phyloP scores from a whole-genome alignment of 768 basidiomycete species.

The Lactarius deliciosus region DNA sequence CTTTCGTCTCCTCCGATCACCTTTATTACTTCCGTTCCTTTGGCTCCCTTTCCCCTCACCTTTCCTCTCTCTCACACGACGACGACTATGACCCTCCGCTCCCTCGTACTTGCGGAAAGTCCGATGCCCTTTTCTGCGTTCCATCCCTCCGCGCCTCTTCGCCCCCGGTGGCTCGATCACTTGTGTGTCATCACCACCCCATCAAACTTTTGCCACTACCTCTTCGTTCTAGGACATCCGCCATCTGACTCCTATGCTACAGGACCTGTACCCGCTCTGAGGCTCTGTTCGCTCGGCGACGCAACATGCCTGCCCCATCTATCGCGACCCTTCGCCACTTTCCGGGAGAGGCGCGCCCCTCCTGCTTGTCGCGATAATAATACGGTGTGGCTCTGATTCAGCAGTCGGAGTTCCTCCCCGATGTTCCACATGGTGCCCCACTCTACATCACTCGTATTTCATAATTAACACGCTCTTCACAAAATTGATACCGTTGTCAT shows the following conservation, averaged over 20 bases:
- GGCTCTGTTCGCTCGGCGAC: conserved; percentile 12
- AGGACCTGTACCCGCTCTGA: background rate
- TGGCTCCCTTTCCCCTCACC: background rate
- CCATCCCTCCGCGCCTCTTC: background rate
- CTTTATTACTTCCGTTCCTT: conserved; percentile 24
- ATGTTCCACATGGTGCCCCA: conserved; percentile 4
- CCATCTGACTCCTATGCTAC: conserved; percentile 5
- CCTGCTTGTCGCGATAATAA: background rate
- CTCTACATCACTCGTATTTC: background rate
- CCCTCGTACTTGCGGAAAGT: conserved; percentile 3
- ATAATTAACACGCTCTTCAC: background rate
- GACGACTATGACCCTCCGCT: background rate
- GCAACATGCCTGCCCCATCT: conserved; percentile 9
- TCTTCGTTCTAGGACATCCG: background rate
- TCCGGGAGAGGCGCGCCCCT: background rate
- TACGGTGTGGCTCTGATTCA: background rate
- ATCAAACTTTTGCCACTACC: conserved; percentile 9
- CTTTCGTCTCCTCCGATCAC: conserved; percentile 13
- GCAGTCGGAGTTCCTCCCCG: background rate
- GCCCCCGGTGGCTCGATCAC: background rate
- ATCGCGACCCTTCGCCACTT: background rate
- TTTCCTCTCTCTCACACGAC: background rate
- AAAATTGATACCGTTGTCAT: no score
- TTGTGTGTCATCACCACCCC: conserved; percentile 13
- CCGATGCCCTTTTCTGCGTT: background rate